Base-by-base conservation (phyloP, 371 early-diverging fungal species). In the Smittium culicis region DNA sequence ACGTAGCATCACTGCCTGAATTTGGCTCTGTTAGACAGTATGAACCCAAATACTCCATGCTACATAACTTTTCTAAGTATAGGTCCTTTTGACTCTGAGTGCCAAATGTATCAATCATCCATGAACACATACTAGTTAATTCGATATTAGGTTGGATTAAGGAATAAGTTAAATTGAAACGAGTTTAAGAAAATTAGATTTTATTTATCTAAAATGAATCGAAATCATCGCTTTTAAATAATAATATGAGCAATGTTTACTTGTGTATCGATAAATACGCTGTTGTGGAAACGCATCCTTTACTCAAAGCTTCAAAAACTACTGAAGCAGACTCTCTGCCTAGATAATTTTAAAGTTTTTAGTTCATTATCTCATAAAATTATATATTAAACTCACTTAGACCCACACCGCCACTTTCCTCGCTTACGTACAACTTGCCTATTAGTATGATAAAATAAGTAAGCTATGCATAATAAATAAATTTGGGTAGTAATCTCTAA, bases 21-120 rank as follows among this genome's bases (percentile, higher is more conserved):
- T 84, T 82, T 34, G 90, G 90, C 68, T 91, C 91, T 11, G 91
- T 86, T 54, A 86, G 66, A 69, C 86, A 86, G 71, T 86, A 86
- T 0, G 85, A 84, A 0, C 77, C 83, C 60, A 81, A 69, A 24
- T 73, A 66, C 16, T 81, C 73, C 82, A 84, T 83, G 45, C 68
- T 73, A 11, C 75, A 68, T 34, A 85, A 35, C 16, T 54, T 28
- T 29, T 80, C 80, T 27, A 84, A 54, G 68, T 77, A 82, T 72
- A 80, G 81, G 66, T 74, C 71, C 27, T 76, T 73, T 64, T 81
- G 79, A 65, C 77, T 78, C 32, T 82, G 72, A 33, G 35, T 67
- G 25, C 79, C 86, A 66, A 78, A 86, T 2, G 66, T 30, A 64
- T 84, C 84, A 28, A 86, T 76, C 80, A 85, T 85, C 79, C 81